Evolutionary conservation across 352 stramenopile genomes (phyloP).

Genomic region (Phytopythium helicoides): DNA sequence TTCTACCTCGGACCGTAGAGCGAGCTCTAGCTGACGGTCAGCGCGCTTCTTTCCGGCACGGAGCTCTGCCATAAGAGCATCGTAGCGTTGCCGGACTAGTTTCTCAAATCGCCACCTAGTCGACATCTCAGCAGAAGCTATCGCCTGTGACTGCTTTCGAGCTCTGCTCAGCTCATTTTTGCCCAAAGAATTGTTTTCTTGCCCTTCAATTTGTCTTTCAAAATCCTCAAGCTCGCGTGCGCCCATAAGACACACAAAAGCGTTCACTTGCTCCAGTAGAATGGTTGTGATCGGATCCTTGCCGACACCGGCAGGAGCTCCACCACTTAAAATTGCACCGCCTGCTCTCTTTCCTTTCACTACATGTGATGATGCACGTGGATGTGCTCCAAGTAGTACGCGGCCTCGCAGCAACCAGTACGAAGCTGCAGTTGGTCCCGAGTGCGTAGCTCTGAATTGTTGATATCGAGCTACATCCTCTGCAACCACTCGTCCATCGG

Average conservation of each 20-base stretch:
- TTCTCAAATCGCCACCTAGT: constrained; percentile 48
- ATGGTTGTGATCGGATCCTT: constrained; percentile 58
- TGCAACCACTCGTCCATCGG: constrained; percentile 42
- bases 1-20: constrained; percentile 19
- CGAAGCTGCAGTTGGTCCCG: constrained; percentile 58
- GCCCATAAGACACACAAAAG: constrained; percentile 64
- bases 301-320: constrained; percentile 38
- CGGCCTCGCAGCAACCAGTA: constrained; percentile 68
- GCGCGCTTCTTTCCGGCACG: constrained; percentile 31
- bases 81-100: constrained; percentile 46
- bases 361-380: constrained; percentile 1
- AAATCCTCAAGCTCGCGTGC: constrained; percentile 29
- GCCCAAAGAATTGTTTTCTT: not conserved
- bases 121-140: not conserved
- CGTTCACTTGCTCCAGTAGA: constrained; percentile 56
- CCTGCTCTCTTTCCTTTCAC: not conserved
- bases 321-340: constrained; percentile 42
- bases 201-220: constrained; percentile 4
- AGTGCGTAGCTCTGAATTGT: constrained; percentile 64
- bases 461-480: constrained; percentile 60
- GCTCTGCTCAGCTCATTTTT: too few species aligned
- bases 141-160: too few species aligned
- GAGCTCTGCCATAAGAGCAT: constrained; percentile 35
- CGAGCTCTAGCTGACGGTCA: constrained; percentile 42
- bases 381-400: constrained; percentile 58